Conservation (phyloP, 108 stramenopile genomes). For the Asterionellopsis glacialis region DNA sequence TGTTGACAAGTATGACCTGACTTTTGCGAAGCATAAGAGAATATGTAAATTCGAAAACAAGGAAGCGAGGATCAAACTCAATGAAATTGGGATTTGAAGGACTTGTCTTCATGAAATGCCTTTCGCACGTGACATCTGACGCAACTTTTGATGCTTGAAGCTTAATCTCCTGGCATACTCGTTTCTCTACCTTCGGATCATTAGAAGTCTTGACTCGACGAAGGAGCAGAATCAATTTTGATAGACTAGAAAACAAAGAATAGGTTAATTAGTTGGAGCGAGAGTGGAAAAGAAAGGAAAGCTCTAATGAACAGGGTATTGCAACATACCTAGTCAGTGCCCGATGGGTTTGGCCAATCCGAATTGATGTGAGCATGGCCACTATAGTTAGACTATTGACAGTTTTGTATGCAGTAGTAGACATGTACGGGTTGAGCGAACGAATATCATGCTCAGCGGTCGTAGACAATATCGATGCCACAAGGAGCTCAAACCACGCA, state of each 20-base stretch:
- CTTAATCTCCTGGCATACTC: constrained; percentile 75
- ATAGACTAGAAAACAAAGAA: constrained; percentile 22
- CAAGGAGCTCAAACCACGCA: constrained; percentile 87
- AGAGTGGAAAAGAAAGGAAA: not conserved
- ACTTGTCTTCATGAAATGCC: constrained; percentile 80
- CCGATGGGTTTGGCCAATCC: constrained; percentile 84
- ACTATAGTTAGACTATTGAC: constrained; percentile 86
- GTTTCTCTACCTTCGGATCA: constrained; percentile 32
- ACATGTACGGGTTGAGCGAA: constrained; percentile 86
- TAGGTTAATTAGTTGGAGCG: not conserved
- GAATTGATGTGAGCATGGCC: constrained; percentile 87
- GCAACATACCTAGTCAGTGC: constrained; percentile 65
- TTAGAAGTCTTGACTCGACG: constrained; percentile 56
- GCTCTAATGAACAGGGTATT: not conserved
- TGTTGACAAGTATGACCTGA: constrained; percentile 95
- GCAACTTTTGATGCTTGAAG: constrained; percentile 82
- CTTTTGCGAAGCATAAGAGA: constrained; percentile 91
- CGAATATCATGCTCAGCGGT: constrained; percentile 82
- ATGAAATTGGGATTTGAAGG: constrained; percentile 54
- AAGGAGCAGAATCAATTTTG: constrained; percentile 64
- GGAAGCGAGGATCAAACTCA: constrained; percentile 92
- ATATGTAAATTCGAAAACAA: constrained; percentile 98
- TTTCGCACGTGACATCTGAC: constrained; percentile 70
- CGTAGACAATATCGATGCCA: constrained; percentile 83
- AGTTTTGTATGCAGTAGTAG: constrained; percentile 76